Evolutionary conservation across 257 asterid species (phyloP), one percentile per base, ranked within the genome.

Genomic region (Plectranthus barbatus): DNA sequence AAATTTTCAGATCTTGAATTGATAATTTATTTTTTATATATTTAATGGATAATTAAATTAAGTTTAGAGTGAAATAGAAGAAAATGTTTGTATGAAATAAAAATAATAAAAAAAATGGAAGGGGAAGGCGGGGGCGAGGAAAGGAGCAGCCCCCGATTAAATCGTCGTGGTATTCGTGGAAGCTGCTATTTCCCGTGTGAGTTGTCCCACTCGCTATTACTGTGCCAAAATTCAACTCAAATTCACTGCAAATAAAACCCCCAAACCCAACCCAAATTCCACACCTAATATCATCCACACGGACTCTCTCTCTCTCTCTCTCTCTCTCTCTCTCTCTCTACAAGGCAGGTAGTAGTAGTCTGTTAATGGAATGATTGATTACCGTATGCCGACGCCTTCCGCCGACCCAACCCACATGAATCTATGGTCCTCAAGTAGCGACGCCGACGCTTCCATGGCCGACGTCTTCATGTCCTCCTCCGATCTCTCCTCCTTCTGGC

Each of bases 401-500:
- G n/a, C 69, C n/a, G 56, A 67, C 1, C 17, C 53, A n/a, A 54
- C 50, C 29, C 66, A 56, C 31, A 81, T 74, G 86, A 78, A 74
- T 56, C 15, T 74, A 2, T 82, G 90, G 88, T 69, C 69, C 1
- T 37, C 20, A 36, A 46, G 26, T 45, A 57, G 50, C 52, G 18
- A 74, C 13, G 79, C 67, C 44, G 83, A 76, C 48, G 62, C 72
- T 7, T 77, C 86, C 4, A 72, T 79, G 81, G 78, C 76, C 79
- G 96, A 87, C 34, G 72, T 70, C 2, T 81, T 87, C 58, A 66
- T 83, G 60, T 74, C 88, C 18, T 77, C 71, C 5, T 77, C 83
- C 4, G 94, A 83, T 76, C 81, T 76, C n/a, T 19, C 73, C 1
- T 72, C 88, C 0, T 67, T 82, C 60, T 88, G 96, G 94, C 80